A percentile compares a stretch with the other conserved stretches of the same genome.
phyloP scores from a whole-genome alignment of 169 alveolate species.

The Plasmodium vivax region DNA sequence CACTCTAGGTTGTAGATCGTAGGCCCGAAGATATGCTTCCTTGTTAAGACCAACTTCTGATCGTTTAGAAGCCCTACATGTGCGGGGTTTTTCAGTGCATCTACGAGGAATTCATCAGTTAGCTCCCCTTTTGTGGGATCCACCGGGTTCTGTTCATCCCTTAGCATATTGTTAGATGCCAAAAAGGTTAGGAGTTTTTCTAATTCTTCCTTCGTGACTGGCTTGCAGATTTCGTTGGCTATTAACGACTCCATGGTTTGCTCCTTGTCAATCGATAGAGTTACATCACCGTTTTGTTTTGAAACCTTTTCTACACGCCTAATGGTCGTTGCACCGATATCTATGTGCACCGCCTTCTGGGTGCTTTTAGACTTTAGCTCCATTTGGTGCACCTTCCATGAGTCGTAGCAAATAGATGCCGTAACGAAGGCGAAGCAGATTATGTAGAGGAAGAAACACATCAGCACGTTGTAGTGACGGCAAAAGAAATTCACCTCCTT shows the following conservation, averaged over 20 bases:
- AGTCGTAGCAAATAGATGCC: slow-evolving; percentile 35
- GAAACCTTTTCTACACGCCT: slow-evolving; percentile 34
- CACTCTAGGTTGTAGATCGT: slow-evolving; percentile 72
- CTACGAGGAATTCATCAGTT: background rate
- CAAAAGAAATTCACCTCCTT: slow-evolving; percentile 28
- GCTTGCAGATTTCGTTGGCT: background rate
- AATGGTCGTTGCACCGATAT: slow-evolving; percentile 57
- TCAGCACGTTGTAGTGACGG: slow-evolving; percentile 24
- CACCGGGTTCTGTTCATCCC: background rate
- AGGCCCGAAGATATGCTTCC: slow-evolving; percentile 64
- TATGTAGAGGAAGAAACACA: slow-evolving; percentile 51
- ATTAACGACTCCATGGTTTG: slow-evolving; percentile 25
- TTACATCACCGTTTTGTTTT: slow-evolving; percentile 36
- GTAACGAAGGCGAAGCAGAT: slow-evolving; percentile 29
- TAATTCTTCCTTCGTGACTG: background rate
- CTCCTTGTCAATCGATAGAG: slow-evolving; percentile 30
- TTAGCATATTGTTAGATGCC: background rate
- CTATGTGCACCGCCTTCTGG: slow-evolving; percentile 9
- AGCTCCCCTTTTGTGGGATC: background rate
- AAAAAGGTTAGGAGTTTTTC: background rate
- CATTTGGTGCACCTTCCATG: slow-evolving; percentile 66
- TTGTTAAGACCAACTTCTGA: slow-evolving; percentile 15
- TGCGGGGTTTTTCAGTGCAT: slow-evolving; percentile 39
- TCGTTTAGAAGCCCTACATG: slow-evolving; percentile 66
- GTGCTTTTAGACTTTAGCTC: slow-evolving; percentile 6